Evolutionary conservation across 2,329 filamentous ascomycete species (phyloP).

Genomic region (Gyromitra esculenta): DNA sequence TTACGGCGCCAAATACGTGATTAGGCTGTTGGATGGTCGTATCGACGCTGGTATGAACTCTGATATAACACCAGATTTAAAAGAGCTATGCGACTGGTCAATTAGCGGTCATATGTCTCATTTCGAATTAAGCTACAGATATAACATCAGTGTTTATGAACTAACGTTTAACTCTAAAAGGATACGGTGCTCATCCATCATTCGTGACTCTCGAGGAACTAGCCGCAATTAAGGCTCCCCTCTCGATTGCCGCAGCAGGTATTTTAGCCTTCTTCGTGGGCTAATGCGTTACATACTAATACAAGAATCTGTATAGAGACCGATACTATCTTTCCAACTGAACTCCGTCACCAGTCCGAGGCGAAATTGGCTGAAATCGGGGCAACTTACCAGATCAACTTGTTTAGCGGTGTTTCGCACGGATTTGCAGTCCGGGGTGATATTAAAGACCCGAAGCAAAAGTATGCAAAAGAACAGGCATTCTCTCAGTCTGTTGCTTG

Average conservation of each 20-base stretch:
- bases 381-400: slow-evolving; percentile 76
- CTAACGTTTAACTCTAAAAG: slow-evolving; percentile 57
- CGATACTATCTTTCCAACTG: slow-evolving; percentile 69
- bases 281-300: not conserved
- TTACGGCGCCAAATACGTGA: slow-evolving; percentile 70
- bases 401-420: slow-evolving; percentile 76
- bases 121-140: not conserved
- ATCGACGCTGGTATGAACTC: slow-evolving; percentile 63
- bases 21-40: slow-evolving; percentile 67
- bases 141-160: slow-evolving; percentile 2
- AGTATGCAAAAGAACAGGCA: slow-evolving; percentile 81
- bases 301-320: slow-evolving; percentile 62
- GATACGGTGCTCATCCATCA: slow-evolving; percentile 73
- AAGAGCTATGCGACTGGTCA: not conserved
- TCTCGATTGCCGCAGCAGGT: slow-evolving; percentile 72
- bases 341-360: slow-evolving; percentile 69
- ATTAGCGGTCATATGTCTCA: not conserved
- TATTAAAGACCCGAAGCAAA: slow-evolving; percentile 64
- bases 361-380: slow-evolving; percentile 67
- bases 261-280: slow-evolving; percentile 36
- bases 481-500: slow-evolving; percentile 80
- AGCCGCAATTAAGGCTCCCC: slow-evolving; percentile 66
- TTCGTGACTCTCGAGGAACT: slow-evolving; percentile 71
- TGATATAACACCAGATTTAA: not conserved
- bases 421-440: slow-evolving; percentile 80